phyloP scores from a whole-genome alignment of 495 filamentous ascomycete genomes.

The Tetracladium setigerum region DNA sequence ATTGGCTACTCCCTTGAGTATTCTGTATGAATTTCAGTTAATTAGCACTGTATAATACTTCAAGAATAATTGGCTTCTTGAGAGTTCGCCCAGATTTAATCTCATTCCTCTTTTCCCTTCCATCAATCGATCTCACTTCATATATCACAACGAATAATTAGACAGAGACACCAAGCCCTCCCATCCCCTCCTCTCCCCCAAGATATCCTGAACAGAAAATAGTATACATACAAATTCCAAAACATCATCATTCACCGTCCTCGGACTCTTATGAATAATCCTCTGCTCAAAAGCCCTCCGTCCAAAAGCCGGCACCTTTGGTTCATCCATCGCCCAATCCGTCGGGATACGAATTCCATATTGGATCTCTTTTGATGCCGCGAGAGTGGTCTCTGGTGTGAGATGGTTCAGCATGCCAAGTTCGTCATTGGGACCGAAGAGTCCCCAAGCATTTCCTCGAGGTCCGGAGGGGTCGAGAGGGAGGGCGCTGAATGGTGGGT shows the following conservation, averaged over 20 bases:
- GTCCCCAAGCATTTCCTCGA: constrained; percentile 43
- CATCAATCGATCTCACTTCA: no score
- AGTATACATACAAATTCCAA: no score
- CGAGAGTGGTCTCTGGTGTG: constrained; percentile 30
- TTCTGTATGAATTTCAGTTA: no score
- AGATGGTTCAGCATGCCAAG: constrained; percentile 46
- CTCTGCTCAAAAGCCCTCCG: constrained; percentile 25
- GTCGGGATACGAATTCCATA: constrained; percentile 38
- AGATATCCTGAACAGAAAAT: no score
- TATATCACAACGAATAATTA: no score
- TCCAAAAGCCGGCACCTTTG: constrained; percentile 24
- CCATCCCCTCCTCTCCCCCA: no score
- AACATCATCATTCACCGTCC: constrained; percentile 45
- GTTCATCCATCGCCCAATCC: constrained; percentile 15
- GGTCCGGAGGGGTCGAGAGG: constrained; percentile 37
- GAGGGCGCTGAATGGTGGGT: constrained; percentile 35
- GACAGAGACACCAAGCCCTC: no score
- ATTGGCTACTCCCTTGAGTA: constrained; percentile 46
- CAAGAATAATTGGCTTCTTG: no score
- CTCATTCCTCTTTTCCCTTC: no score
- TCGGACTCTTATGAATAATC: constrained; percentile 31
- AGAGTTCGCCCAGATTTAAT: no score
- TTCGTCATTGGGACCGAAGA: constrained; percentile 35
- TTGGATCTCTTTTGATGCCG: constrained; percentile 36
- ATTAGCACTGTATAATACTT: no score